phyloP scores from a whole-genome alignment of 2,329 filamentous ascomycete species.

The Paecilomyces sp. region DNA sequence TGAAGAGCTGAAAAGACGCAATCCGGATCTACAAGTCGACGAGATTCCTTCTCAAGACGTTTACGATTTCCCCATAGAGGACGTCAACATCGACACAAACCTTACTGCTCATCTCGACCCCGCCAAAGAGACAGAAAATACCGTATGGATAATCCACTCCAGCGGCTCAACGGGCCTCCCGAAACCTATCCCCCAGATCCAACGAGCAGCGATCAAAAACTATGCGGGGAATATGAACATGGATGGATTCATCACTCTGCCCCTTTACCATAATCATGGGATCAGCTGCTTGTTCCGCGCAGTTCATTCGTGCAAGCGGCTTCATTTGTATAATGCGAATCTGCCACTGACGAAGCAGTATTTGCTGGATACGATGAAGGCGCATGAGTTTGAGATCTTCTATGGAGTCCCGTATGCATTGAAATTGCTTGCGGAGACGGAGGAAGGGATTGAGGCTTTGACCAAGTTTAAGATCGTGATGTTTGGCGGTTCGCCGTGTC shows the following conservation, averaged over 20 bases:
- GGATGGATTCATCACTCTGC: slow-evolving; percentile 48
- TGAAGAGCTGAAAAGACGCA: slow-evolving; percentile 12
- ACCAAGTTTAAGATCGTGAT: slow-evolving; percentile 45
- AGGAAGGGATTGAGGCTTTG: slow-evolving; percentile 46
- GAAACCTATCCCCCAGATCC: slow-evolving; percentile 55
- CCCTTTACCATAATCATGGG: slow-evolving; percentile 55
- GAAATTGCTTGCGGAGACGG: slow-evolving; percentile 54
- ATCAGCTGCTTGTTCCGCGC: slow-evolving; percentile 49
- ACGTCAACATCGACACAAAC: slow-evolving; percentile 12
- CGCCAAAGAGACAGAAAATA: slow-evolving; percentile 21
- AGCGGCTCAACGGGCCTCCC: slow-evolving; percentile 56
- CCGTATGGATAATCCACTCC: slow-evolving; percentile 43
- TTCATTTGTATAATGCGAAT: slow-evolving; percentile 49
- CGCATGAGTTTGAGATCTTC: slow-evolving; percentile 45
- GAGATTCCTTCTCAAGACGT: slow-evolving; percentile 14
- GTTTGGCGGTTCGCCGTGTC: slow-evolving; percentile 53
- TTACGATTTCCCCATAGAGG: slow-evolving; percentile 13
- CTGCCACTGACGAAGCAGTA: slow-evolving; percentile 49
- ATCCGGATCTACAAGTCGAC: slow-evolving; percentile 18
- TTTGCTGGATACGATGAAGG: slow-evolving; percentile 39
- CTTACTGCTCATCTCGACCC: slow-evolving; percentile 17
- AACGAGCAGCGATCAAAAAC: slow-evolving; percentile 45
- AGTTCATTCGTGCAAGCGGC: slow-evolving; percentile 44
- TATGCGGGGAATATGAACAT: slow-evolving; percentile 40
- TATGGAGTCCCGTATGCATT: slow-evolving; percentile 58